A percentile compares a stretch with the other conserved stretches of the same genome.
Conservation (phyloP, 2,329 filamentous ascomycete genomes). For the Epichloe amarillans region DNA sequence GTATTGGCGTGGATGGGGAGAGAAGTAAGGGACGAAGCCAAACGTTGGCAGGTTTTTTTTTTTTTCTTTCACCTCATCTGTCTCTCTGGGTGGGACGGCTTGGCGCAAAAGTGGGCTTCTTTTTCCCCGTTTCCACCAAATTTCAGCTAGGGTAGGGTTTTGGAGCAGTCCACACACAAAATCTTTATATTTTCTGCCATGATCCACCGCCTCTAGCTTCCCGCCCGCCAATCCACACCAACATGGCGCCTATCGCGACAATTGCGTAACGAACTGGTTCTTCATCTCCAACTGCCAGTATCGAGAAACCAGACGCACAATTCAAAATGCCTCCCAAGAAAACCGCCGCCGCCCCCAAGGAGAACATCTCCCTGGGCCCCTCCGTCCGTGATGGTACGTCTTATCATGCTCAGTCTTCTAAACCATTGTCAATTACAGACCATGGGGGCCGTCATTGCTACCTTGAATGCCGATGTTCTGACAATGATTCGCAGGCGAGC, state of each 20-base stretch:
- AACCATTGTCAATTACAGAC: neutral
- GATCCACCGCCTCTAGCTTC: conserved; percentile 20
- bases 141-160: conserved; percentile 22
- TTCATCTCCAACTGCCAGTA: conserved; percentile 22
- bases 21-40: neutral
- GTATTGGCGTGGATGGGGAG: conserved; percentile 21
- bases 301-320: conserved; percentile 20
- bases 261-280: conserved; percentile 11
- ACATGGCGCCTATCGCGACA: conserved; percentile 13
- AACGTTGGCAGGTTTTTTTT: neutral
- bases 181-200: conserved; percentile 20
- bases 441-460: neutral
- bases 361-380: conserved; percentile 98
- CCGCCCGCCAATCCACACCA: conserved; percentile 14
- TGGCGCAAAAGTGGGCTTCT: neutral
- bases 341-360: conserved; percentile 67
- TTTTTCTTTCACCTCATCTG: conserved; percentile 3
- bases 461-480: conserved; percentile 4
- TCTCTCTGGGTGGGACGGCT: neutral
- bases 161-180: conserved; percentile 12
- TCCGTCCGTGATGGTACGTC: conserved; percentile 80
- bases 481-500: conserved; percentile 52
- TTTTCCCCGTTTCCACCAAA: neutral
- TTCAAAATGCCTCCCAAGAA: conserved; percentile 90
- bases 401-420: neutral